Evolutionary conservation across 2,329 filamentous ascomycete species (phyloP).

Genomic region (Arthroderma uncinatum): DNA sequence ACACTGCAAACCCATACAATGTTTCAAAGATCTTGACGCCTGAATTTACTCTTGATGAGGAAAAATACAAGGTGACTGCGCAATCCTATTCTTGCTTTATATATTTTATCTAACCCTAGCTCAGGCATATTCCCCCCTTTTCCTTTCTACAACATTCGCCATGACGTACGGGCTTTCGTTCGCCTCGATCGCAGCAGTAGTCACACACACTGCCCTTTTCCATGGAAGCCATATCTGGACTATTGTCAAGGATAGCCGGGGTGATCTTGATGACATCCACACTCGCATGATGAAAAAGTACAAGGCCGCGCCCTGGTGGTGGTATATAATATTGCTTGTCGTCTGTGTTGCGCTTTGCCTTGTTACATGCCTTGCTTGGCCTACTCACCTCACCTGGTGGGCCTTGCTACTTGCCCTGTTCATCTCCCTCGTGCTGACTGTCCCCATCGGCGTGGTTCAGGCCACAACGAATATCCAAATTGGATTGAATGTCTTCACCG

Average conservation of each 20-base stretch:
- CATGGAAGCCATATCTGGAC: conserved; percentile 56
- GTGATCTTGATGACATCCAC: conserved; percentile 45
- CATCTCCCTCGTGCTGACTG: conserved; percentile 52
- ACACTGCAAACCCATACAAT: conserved; percentile 54
- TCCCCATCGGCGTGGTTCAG: conserved; percentile 53
- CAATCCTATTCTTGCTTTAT: not conserved
- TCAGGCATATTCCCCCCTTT: conserved; percentile 34
- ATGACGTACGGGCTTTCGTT: conserved; percentile 61
- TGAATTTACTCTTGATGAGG: conserved; percentile 51
- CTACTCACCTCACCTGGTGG: conserved; percentile 62
- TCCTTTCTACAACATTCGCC: conserved; percentile 60
- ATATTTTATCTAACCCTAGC: not conserved
- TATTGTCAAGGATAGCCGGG: conserved; percentile 43
- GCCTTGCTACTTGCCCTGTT: conserved; percentile 55
- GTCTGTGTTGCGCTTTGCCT: conserved; percentile 42
- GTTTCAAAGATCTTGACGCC: conserved; percentile 51
- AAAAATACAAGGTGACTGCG: conserved; percentile 56
- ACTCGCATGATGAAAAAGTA: conserved; percentile 48
- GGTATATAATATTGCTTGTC: conserved; percentile 41
- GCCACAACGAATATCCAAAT: conserved; percentile 57
- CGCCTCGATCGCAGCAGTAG: conserved; percentile 56
- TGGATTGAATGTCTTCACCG: conserved; percentile 61
- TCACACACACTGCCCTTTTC: conserved; percentile 58
- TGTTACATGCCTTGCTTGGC: conserved; percentile 42
- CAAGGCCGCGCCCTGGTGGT: conserved; percentile 46